phyloP scores from a whole-genome alignment of 352 stramenopile species.

The Pythium plurisporium region DNA sequence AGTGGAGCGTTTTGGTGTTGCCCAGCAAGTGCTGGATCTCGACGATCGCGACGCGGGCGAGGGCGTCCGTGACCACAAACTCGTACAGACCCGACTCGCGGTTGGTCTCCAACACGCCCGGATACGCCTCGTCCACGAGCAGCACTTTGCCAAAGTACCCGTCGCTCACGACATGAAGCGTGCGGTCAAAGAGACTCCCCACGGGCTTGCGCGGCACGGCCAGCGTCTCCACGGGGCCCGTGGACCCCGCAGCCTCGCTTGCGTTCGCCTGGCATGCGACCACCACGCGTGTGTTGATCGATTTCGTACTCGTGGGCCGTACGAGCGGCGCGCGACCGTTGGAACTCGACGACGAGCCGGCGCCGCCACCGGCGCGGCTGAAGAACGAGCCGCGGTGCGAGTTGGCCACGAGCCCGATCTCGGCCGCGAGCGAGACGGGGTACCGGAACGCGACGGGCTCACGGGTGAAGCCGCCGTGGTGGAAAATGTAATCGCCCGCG shows the following conservation, averaged over 20 bases:
- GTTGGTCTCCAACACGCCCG: not conserved
- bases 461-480: not conserved
- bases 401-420: slow-evolving; percentile 41
- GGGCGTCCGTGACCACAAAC: slow-evolving; percentile 24
- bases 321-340: not conserved
- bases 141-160: slow-evolving; percentile 2
- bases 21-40: slow-evolving; percentile 32
- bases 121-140: slow-evolving; percentile 1
- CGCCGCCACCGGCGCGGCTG: not conserved
- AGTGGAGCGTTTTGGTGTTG: slow-evolving; percentile 20
- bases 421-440: slow-evolving; percentile 17
- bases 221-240: no score
- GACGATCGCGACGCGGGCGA: slow-evolving; percentile 25
- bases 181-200: slow-evolving; percentile 6
- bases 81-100: slow-evolving; percentile 8
- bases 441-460: not conserved
- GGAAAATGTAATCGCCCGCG: slow-evolving; percentile 29
- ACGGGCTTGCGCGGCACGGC: no score
- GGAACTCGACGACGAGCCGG: not conserved
- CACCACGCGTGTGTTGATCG: no score
- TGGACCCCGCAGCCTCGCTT: not conserved
- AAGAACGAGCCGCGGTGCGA: no score
- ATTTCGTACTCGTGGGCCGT: no score
- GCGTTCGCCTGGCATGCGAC: no score
- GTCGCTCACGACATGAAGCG: slow-evolving; percentile 1